These are phyloP conservation scores for Lachnellula hyalina DNA, from an alignment of 2,329 filamentous ascomycete genomes.

Conservation along the genomic window DNA sequence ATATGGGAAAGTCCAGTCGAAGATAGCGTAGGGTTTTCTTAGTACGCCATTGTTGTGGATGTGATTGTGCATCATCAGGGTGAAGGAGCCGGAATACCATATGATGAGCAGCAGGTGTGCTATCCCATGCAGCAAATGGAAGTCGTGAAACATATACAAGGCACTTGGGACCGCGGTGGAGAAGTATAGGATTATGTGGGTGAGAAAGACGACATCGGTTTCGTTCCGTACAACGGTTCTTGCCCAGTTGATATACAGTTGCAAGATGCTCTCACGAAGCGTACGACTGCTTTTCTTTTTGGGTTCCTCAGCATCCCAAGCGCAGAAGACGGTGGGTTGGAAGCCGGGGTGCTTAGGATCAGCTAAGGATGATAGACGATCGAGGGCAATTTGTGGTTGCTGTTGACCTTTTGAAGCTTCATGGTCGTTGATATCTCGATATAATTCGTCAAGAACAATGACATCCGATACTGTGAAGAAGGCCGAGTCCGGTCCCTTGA, in stretches of 20 bases:
- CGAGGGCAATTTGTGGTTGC: not conserved
- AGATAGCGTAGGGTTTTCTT: slow-evolving; percentile 43
- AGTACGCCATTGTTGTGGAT: slow-evolving; percentile 73
- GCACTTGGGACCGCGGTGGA: slow-evolving; percentile 66
- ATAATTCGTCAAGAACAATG: slow-evolving; percentile 7
- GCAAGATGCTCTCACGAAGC: slow-evolving; percentile 6
- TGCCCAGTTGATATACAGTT: slow-evolving; percentile 19
- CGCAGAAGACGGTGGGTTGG: slow-evolving; percentile 21
- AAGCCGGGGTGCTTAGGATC: slow-evolving; percentile 11
- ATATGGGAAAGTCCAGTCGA: slow-evolving; percentile 68
- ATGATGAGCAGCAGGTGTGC: slow-evolving; percentile 60
- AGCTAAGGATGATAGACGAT: not conserved
- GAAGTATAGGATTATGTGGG: slow-evolving; percentile 68
- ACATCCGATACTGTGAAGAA: slow-evolving; percentile 5
- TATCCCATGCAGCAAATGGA: slow-evolving; percentile 62
- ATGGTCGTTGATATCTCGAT: slow-evolving; percentile 4
- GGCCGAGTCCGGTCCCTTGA: not conserved
- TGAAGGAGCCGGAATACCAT: slow-evolving; percentile 69
- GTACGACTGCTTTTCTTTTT: slow-evolving; percentile 10
- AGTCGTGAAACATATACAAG: slow-evolving; percentile 56
- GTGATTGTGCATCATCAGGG: slow-evolving; percentile 78
- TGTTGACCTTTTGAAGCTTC: not conserved
- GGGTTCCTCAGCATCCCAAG: slow-evolving; percentile 17
- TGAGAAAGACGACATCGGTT: slow-evolving; percentile 71
- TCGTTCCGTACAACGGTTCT: slow-evolving; percentile 19